Evolutionary conservation across 768 basidiomycete genomes (phyloP).

Genomic region (Boletus subcaerulescens): DNA sequence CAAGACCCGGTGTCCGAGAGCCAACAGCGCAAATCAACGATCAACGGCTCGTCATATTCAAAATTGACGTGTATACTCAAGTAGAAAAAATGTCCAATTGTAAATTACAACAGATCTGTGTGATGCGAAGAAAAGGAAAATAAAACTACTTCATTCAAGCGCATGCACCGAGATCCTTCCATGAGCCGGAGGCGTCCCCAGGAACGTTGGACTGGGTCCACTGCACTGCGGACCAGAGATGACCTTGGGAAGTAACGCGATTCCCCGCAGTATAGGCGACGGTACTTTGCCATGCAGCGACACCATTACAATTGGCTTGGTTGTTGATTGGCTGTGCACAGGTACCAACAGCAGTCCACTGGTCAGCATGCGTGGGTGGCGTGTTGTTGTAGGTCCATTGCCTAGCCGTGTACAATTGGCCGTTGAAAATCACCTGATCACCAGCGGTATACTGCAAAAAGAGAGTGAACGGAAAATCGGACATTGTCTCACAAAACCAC

Average conservation of each 20-base stretch:
- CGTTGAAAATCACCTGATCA: conserved; percentile 18
- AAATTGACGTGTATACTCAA: too few species aligned
- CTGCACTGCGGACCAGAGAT: conserved; percentile 25
- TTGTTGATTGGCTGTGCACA: conserved; percentile 25
- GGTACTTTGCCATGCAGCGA: conserved; percentile 15
- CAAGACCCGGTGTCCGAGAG: not conserved
- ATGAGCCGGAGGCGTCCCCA: conserved; percentile 26
- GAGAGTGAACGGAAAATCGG: not conserved
- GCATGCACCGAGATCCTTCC: conserved; percentile 24
- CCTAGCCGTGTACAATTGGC: conserved; percentile 20
- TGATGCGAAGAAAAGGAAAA: not conserved
- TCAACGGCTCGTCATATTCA: too few species aligned
- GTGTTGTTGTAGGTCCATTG: conserved; percentile 28
- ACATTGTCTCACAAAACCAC: not conserved
- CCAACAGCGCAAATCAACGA: not conserved
- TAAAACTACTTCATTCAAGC: not conserved
- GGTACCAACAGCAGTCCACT: conserved; percentile 10
- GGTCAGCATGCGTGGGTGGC: conserved; percentile 11
- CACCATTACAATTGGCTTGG: conserved; percentile 19
- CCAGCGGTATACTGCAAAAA: conserved; percentile 23
- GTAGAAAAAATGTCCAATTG: not conserved
- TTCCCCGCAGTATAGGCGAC: conserved; percentile 20
- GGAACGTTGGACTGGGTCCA: conserved; percentile 22
- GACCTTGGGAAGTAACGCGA: conserved; percentile 10
- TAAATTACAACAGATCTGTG: not conserved